Conservation (phyloP, 305 asterid species). For the Fraxinus sp. region DNA sequence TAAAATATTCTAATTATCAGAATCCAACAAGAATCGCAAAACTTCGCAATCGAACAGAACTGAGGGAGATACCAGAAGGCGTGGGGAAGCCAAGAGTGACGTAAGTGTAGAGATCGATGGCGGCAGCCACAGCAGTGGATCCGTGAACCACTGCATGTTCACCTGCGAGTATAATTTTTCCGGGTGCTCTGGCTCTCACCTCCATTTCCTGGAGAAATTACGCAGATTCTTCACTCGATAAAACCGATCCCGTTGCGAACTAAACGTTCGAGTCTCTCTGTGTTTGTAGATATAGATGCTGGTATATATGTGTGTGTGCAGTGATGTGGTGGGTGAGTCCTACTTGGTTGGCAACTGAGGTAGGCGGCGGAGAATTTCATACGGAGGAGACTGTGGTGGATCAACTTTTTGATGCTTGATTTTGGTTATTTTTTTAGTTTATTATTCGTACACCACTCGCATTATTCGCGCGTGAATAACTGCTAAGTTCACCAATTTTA, state of each 20-base stretch:
- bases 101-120: slow-evolving; percentile 88
- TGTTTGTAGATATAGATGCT: not conserved
- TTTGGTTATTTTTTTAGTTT: not conserved
- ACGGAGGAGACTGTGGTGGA: slow-evolving; percentile 18
- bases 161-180: slow-evolving; percentile 89
- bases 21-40: not conserved
- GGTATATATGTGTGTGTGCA: not conserved
- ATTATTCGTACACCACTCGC: slow-evolving; percentile 14
- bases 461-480: slow-evolving; percentile 14
- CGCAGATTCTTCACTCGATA: not conserved
- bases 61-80: slow-evolving; percentile 52
- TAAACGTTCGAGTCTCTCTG: not conserved
- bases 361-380: not conserved
- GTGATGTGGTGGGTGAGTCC: not conserved
- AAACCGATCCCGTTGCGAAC: not conserved
- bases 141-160: slow-evolving; percentile 99
- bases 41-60: not conserved
- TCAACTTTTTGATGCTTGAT: not conserved
- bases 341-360: not conserved
- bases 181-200: slow-evolving; percentile 96
- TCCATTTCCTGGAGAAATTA: slow-evolving; percentile 47
- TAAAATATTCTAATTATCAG: not conserved
- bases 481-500: not conserved
- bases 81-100: slow-evolving; percentile 79
- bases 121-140: slow-evolving; percentile 94